Base-by-base conservation (phyloP, 495 filamentous ascomycete genomes). In the Neurospora sp. region DNA sequence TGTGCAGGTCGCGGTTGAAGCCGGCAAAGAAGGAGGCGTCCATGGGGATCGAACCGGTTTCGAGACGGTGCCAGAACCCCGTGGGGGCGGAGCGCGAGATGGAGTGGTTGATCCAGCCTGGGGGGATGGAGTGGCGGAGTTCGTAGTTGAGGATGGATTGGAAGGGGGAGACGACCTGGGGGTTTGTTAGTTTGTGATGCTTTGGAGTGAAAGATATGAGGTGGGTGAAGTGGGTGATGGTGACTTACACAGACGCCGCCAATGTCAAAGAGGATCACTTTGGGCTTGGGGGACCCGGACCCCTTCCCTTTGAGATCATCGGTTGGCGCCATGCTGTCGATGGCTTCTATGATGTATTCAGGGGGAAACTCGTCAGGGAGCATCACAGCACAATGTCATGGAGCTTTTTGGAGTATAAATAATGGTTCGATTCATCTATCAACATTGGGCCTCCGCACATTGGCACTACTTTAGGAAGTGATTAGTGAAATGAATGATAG, bases 61-160 rank as follows among this genome's bases (percentile, higher is more conserved):
- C 93, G 40, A 96, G 85, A 45, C 84, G 88, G 78, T 96, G 93
- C 96, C 96, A 99, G 81, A 88, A 90, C 37, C 96, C 96, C 70
- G 88, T 83, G n/a, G 94, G 94, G 2, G 89, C 87, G 59, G 90
- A 88, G 65, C 86, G 85, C 35, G 92, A 92, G 79, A 98, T 96
- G 78, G 91, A 91, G 85, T 90, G 89, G 83, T 98, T 98, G 74
- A 99, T 86, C 91, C 92, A 99, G 79, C 94, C 94, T 16, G 87
- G 84, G 2, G 94, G 94, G 70, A 99, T 94, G 37, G 85, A 82
- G 68, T 92, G 83, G 72, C 85, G 83, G 40, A 88, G 80, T 79
- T 98, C 96, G 81, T 97, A 98, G 80, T 96, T 89, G 71, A 94
- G 85, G 78, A 99, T 98, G 5, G 91, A 91, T 83, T 96, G 93